Evolutionary conservation across 768 basidiomycete genomes (phyloP).

Genomic region (Leccinum barrowsii): DNA sequence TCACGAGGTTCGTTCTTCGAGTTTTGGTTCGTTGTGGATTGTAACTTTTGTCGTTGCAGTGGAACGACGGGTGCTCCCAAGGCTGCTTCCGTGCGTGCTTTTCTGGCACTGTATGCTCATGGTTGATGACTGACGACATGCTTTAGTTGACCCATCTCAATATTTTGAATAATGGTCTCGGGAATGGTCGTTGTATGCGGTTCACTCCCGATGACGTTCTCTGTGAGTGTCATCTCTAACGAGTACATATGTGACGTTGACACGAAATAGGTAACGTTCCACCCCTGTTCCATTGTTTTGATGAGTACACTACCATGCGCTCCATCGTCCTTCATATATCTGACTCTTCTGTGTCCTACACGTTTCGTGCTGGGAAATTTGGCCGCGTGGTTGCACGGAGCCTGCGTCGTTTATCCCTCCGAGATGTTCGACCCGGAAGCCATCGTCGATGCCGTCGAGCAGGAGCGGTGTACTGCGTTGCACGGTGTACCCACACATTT

Average conservation of each 20-base stretch:
- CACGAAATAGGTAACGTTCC: conserved; percentile 72
- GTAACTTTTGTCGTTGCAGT: conserved; percentile 34
- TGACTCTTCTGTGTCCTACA: conserved; percentile 29
- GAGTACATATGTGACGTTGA: neutral
- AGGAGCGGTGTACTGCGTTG: conserved; percentile 70
- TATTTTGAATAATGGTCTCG: conserved; percentile 72
- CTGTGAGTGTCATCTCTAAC: conserved; percentile 42
- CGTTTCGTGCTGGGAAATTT: conserved; percentile 81
- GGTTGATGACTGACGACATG: neutral
- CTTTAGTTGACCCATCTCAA: conserved; percentile 72
- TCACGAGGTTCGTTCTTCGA: conserved; percentile 60
- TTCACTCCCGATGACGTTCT: conserved; percentile 63
- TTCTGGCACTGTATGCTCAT: neutral
- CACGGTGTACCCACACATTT: conserved; percentile 89
- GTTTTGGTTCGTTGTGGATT: neutral
- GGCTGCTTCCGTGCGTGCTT: conserved; percentile 66
- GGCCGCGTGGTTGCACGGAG: conserved; percentile 71
- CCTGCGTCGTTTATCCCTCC: conserved; percentile 73
- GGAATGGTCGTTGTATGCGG: conserved; percentile 68
- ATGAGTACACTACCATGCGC: conserved; percentile 48
- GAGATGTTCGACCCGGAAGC: conserved; percentile 58
- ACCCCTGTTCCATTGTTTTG: conserved; percentile 86
- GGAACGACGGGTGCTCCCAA: conserved; percentile 82
- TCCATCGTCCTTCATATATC: conserved; percentile 6
- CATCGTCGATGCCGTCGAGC: conserved; percentile 66